Conservation (phyloP, 257 asterid genomes). For the Rauvolfia tetraphylla region DNA sequence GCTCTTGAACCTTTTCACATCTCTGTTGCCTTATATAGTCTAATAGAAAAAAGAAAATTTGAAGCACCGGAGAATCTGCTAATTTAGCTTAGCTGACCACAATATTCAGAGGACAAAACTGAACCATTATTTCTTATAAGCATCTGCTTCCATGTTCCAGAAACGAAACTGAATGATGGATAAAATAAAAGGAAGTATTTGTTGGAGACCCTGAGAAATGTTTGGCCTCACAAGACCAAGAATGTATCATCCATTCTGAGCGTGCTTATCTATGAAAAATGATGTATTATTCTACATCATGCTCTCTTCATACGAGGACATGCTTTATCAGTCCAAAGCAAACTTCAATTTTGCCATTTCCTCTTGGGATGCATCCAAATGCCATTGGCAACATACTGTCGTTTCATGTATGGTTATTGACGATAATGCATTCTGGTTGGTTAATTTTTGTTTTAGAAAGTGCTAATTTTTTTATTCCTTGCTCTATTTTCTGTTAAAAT, state of each 20-base stretch:
- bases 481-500: neutral
- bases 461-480: neutral
- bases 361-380: neutral
- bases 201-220: neutral
- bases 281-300: neutral
- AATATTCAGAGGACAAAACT: neutral
- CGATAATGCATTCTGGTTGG: neutral
- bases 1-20: neutral
- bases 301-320: neutral
- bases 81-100: neutral
- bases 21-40: neutral
- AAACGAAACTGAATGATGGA: neutral
- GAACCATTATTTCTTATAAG: neutral
- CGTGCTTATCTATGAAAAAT: neutral
- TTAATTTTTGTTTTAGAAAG: neutral
- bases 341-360: neutral
- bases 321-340: neutral
- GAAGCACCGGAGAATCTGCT: neutral
- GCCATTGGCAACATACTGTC: neutral
- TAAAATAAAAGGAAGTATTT: neutral
- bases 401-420: neutral
- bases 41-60: no score
- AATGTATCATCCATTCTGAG: neutral
- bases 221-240: neutral
- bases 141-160: neutral